These are phyloP conservation scores for Leucocoprinus birnbaumii DNA, from an alignment of 768 basidiomycete genomes.

Conservation along the genomic window DNA sequence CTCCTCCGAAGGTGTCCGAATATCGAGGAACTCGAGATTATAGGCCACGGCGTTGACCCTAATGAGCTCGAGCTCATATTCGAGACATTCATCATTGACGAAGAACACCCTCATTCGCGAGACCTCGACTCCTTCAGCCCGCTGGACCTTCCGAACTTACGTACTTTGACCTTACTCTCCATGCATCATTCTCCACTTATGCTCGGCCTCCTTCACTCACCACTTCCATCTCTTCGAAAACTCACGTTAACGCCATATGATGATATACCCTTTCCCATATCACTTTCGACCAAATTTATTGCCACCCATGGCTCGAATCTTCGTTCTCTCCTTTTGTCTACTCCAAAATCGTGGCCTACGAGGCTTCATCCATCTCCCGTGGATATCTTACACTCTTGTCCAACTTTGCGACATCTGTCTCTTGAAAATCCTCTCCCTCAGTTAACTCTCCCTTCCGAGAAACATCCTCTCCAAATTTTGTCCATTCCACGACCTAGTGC, in stretches of 20 bases:
- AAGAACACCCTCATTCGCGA: background rate
- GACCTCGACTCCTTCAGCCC: slow-evolving; percentile 34
- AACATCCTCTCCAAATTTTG: slow-evolving; percentile 55
- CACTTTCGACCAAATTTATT: slow-evolving; percentile 59
- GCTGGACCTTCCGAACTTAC: slow-evolving; percentile 54
- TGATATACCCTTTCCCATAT: slow-evolving; percentile 56
- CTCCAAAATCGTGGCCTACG: slow-evolving; percentile 70
- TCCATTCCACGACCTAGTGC: slow-evolving; percentile 73
- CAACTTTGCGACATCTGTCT: slow-evolving; percentile 64
- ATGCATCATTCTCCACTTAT: slow-evolving; percentile 67
- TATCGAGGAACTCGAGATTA: slow-evolving; percentile 62
- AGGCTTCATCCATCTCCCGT: slow-evolving; percentile 51
- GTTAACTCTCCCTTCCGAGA: slow-evolving; percentile 30
- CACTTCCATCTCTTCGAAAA: slow-evolving; percentile 61
- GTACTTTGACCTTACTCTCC: slow-evolving; percentile 58
- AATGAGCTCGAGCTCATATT: slow-evolving; percentile 41
- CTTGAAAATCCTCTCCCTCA: slow-evolving; percentile 67
- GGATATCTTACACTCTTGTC: slow-evolving; percentile 44
- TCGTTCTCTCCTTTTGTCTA: slow-evolving; percentile 61
- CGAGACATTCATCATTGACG: background rate
- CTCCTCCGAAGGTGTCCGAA: slow-evolving; percentile 53
- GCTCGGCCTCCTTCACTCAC: slow-evolving; percentile 51
- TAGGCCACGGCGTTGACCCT: slow-evolving; percentile 57
- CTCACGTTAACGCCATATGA: slow-evolving; percentile 74
- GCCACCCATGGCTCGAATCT: slow-evolving; percentile 53